A percentile compares a stretch with the other conserved stretches of the same genome.
These are phyloP conservation scores for Phialemonium atrogriseum DNA, from an alignment of 2,329 filamentous ascomycete genomes.

Conservation along the genomic window DNA sequence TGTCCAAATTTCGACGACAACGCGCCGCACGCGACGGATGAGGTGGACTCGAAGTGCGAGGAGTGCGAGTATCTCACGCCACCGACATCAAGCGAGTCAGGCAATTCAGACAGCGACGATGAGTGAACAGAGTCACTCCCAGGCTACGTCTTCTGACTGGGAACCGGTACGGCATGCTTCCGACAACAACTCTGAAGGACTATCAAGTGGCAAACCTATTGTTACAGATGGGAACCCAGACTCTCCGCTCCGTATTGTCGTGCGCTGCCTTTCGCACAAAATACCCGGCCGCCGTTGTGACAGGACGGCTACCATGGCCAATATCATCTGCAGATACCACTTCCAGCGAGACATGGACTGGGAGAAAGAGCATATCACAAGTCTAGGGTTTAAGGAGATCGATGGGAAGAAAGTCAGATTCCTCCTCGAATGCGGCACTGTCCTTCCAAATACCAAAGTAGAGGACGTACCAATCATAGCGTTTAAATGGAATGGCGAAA, in stretches of 20 bases:
- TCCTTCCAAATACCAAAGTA: background rate
- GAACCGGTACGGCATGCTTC: background rate
- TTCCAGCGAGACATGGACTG: background rate
- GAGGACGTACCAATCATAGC: background rate
- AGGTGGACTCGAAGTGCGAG: background rate
- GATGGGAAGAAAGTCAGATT: constrained; percentile 1
- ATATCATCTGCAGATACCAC: background rate
- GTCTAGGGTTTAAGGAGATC: background rate
- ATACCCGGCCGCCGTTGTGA: background rate
- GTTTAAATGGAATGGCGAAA: background rate
- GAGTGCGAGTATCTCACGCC: background rate
- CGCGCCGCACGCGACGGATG: background rate
- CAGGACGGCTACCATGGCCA: background rate
- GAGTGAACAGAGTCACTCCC: background rate
- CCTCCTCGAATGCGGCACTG: background rate
- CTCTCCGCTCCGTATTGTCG: background rate
- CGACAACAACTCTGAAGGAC: too few relatives aligned
- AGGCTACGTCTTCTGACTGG: background rate
- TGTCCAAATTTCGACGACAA: background rate
- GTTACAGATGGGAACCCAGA: background rate
- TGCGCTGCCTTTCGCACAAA: background rate
- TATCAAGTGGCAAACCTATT: background rate
- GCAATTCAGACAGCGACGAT: constrained; percentile 1
- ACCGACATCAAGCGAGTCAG: background rate
- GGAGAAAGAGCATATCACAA: background rate